phyloP scores from a whole-genome alignment of 2,329 filamentous ascomycete genomes.

The Torrubiella hemipterigena region DNA sequence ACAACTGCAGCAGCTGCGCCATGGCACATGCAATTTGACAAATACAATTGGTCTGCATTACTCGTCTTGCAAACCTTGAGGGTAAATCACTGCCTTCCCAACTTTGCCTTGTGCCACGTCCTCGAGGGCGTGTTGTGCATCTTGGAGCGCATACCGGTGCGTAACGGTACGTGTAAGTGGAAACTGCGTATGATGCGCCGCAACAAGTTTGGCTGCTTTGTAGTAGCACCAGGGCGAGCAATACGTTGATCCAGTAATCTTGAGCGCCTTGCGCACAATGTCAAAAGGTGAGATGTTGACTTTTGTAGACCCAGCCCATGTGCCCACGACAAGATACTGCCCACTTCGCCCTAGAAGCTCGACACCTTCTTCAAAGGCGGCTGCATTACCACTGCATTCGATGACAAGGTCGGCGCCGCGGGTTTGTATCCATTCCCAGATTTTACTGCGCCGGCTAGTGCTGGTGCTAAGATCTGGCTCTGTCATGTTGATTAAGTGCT shows the following conservation, averaged over 20 bases:
- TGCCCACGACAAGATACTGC: slow-evolving; percentile 2
- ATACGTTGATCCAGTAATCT: slow-evolving; percentile 1
- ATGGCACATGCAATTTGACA: too few species aligned
- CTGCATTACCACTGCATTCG: slow-evolving; percentile 1
- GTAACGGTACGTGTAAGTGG: not conserved
- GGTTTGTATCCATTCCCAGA: not conserved
- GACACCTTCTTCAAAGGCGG: slow-evolving; percentile 1
- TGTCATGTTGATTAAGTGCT: not conserved
- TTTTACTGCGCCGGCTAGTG: not conserved
- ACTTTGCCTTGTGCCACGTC: slow-evolving; percentile 1
- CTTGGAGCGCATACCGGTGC: not conserved
- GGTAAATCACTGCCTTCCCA: slow-evolving; percentile 1
- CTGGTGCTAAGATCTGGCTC: not conserved
- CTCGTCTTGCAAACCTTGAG: slow-evolving; percentile 1
- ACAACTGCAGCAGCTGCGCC: too few species aligned
- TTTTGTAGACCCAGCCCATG: slow-evolving; percentile 2
- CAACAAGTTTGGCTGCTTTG: not conserved
- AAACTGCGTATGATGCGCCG: not conserved
- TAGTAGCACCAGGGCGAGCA: slow-evolving; percentile 1
- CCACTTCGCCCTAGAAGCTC: not conserved
- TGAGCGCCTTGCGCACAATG: slow-evolving; percentile 1
- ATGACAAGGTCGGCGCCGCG: slow-evolving; percentile 1
- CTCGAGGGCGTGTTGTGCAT: slow-evolving; percentile 1
- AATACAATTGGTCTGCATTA: too few species aligned
- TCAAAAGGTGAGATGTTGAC: slow-evolving; percentile 2